Base-by-base conservation (phyloP, 306 rosid species). In the Gastrolobium villosum region DNA sequence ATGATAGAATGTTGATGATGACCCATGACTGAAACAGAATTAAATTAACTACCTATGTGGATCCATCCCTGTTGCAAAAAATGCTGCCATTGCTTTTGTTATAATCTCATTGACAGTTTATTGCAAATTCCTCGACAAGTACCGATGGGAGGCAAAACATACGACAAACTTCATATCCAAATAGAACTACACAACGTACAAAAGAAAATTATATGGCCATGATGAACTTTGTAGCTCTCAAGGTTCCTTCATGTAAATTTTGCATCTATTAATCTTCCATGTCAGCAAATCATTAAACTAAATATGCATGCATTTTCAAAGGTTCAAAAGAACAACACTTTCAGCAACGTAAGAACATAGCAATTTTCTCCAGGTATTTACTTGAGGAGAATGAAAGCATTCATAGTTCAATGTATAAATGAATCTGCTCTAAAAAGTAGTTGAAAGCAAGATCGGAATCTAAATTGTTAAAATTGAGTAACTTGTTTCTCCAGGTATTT, bases 151-250 rank as follows among this genome's bases (percentile, higher is more conserved):
- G 74, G 97, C 97, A 85, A 96, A 96, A 84, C 91, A 86, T 65
- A 89, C 84, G 63, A 93, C 99, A n/a, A 96, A 96, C 89, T 91
- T 96, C 99, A 96, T 96, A 78, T 96, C 99, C 87, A 96, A 84
- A 82, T 93, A 96, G 81, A 96, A 93, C 99, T 96, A 98, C 96
- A 86, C 60, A 70, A 70, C 10, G 60, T 53, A 79, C 10, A 67
- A 80, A 9, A 65, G 39, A 75, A 66, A 39, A 61, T 73, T 30
- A 72, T n/a, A 69, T 2, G 57, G 73, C 71, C 7, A 28, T 35
- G 3, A 35, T 20, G 28, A 66, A 70, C 61, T 30, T 61, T 10
- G 56, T 56, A 34, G 80, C 65, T 78, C 52, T 49, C 39, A 20
- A 32, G 43, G 30, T 74, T 73, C 65, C 36, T 31, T 65, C 79